A percentile compares a stretch with the other conserved stretches of the same genome.
Conservation (phyloP, 306 rosid species). For the Ormosia emarginata region DNA sequence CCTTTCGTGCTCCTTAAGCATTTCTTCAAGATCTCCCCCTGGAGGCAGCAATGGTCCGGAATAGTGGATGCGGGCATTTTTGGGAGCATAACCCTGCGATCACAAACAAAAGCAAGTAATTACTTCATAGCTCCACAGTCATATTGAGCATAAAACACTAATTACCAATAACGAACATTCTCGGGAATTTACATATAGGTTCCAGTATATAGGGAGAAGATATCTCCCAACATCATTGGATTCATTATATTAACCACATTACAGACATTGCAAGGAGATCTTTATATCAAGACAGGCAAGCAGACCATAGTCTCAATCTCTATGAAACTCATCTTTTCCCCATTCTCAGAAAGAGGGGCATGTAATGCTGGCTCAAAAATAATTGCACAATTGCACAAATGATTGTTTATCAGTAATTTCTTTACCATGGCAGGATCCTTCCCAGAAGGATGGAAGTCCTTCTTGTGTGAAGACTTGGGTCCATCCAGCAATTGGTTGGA, state of each 20-base stretch:
- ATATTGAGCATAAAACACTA: background rate
- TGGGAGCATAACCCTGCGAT: conserved; percentile 42
- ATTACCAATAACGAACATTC: background rate
- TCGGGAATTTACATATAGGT: background rate
- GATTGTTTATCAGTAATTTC: conserved; percentile 7
- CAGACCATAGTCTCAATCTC: background rate
- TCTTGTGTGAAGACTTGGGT: conserved; percentile 41
- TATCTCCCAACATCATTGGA: background rate
- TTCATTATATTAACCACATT: background rate
- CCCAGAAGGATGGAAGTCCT: conserved; percentile 36
- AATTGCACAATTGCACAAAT: background rate
- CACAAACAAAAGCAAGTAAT: conserved; percentile 17
- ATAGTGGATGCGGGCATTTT: conserved; percentile 51
- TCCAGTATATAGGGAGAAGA: background rate
- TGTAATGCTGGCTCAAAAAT: background rate
- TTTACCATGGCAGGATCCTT: conserved; percentile 59
- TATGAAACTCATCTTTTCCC: conserved; percentile 3
- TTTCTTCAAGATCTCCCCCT: conserved; percentile 64
- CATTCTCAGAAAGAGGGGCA: background rate
- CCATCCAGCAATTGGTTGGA: conserved; percentile 49
- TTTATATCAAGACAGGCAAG: background rate
- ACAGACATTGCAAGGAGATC: background rate
- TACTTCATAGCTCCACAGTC: conserved; percentile 3
- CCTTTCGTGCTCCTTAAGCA: conserved; percentile 78
- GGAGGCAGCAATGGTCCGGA: conserved; percentile 70